phyloP scores from a whole-genome alignment of 768 basidiomycete genomes.

The Amanita fuliginea region DNA sequence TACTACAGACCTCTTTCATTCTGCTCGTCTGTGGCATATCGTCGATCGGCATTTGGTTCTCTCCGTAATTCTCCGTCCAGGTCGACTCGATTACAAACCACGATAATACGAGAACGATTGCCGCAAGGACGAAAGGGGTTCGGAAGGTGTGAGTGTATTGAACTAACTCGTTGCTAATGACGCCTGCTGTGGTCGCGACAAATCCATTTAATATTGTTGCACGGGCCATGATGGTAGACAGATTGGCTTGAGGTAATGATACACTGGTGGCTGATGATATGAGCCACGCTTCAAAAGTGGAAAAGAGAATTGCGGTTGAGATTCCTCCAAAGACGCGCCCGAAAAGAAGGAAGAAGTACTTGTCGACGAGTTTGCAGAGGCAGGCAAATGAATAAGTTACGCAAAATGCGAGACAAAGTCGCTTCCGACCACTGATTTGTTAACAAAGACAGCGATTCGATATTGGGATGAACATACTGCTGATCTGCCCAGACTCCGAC shows the following conservation, averaged over 20 bases:
- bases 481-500: conserved; percentile 75
- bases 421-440: conserved; percentile 46
- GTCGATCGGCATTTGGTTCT: conserved; percentile 14
- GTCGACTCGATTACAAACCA: conserved; percentile 43
- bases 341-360: conserved; percentile 45
- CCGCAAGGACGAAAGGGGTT: conserved; percentile 61
- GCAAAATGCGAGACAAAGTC: conserved; percentile 63
- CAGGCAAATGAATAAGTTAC: conserved; percentile 53
- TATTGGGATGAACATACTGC: conserved; percentile 32
- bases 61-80: conserved; percentile 68
- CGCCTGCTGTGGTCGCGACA: conserved; percentile 57
- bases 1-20: conserved; percentile 42
- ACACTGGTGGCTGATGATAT: conserved; percentile 47
- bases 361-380: conserved; percentile 43
- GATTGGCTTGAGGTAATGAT: conserved; percentile 41
- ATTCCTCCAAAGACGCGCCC: conserved; percentile 61
- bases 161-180: conserved; percentile 58
- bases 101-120: conserved; percentile 36
- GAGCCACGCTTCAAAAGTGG: conserved; percentile 71
- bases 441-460: not conserved
- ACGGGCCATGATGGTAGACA: conserved; percentile 62
- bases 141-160: conserved; percentile 36
- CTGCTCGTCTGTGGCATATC: conserved; percentile 44
- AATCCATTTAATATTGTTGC: conserved; percentile 67
- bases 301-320: conserved; percentile 68